phyloP scores from a whole-genome alignment of 257 asterid species.

The Solanum clarkiae region DNA sequence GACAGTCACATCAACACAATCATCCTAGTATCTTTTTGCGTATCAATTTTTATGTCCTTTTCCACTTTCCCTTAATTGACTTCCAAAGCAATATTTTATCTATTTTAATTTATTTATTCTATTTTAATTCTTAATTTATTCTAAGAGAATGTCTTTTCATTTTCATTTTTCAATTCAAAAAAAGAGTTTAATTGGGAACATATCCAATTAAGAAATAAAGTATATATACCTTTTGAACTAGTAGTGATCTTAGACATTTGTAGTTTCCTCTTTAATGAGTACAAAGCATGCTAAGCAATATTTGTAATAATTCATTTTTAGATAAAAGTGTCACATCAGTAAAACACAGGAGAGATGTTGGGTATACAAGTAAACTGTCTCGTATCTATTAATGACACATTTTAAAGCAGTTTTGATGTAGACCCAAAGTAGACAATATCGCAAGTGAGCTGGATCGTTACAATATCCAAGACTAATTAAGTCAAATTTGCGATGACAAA shows the following conservation, averaged over 20 bases:
- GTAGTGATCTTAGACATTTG: neutral
- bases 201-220: neutral
- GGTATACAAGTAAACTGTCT: no score
- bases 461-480: neutral
- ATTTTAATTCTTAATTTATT: no score
- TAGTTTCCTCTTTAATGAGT: neutral
- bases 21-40: neutral
- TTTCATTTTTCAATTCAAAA: no score
- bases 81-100: neutral
- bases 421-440: no score
- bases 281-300: neutral
- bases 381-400: no score
- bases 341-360: no score
- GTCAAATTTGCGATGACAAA: neutral
- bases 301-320: no score
- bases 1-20: neutral
- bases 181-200: no score
- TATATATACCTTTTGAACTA: neutral
- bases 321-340: no score
- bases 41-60: neutral
- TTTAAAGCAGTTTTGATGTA: no score
- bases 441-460: rapidly evolving
- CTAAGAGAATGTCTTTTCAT: no score
- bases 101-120: no score
- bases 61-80: neutral